Evolutionary conservation across 169 alveolate genomes (phyloP).

Genomic region (Plasmodium knowlesi): DNA sequence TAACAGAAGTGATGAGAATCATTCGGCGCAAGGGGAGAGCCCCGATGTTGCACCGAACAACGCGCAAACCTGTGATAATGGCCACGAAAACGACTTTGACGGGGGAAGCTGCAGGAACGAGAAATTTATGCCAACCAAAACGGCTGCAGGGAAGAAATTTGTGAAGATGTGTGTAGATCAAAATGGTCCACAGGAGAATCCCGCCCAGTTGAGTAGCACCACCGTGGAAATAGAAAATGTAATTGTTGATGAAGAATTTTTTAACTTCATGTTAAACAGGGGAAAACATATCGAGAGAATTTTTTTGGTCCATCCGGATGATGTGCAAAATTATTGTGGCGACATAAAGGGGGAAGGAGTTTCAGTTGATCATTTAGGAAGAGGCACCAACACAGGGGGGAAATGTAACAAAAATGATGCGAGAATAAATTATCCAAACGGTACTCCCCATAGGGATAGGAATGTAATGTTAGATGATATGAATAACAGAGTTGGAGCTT

Average conservation of each 20-base stretch:
- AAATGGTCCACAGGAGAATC: background rate
- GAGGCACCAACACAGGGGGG: background rate
- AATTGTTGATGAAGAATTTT: background rate
- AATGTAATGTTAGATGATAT: background rate
- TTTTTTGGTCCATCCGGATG: background rate
- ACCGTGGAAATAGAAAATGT: background rate
- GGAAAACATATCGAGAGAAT: background rate
- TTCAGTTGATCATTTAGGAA: background rate
- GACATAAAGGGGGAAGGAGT: background rate
- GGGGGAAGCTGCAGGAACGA: background rate
- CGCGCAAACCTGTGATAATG: background rate
- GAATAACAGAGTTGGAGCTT: background rate
- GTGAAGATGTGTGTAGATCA: background rate
- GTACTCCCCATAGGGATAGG: background rate
- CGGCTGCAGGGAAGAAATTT: background rate
- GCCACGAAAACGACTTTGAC: background rate
- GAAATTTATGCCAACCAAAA: background rate
- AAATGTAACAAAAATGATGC: background rate
- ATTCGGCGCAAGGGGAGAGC: background rate
- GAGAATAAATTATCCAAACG: background rate
- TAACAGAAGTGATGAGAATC: background rate
- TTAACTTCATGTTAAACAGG: background rate
- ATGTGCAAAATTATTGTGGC: background rate
- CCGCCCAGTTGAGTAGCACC: background rate
- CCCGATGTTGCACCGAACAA: background rate